These are phyloP conservation scores for Naegleria gruberi DNA, from an alignment of 208 protist genomes.

Conservation along the genomic window DNA sequence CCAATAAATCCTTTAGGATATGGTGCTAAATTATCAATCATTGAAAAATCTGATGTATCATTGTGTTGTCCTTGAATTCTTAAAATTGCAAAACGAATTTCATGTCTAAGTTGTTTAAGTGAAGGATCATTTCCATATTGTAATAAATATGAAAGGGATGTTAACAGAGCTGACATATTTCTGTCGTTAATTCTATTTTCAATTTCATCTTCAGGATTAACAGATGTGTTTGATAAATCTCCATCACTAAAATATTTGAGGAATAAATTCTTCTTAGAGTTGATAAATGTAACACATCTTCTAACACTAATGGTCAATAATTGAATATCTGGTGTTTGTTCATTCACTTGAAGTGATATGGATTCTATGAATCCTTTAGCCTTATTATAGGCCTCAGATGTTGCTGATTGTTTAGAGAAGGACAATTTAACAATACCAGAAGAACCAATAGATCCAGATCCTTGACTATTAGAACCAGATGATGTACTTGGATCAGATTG, in stretches of 20 bases:
- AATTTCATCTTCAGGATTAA: not conserved
- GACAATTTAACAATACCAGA: not conserved
- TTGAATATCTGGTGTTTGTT: not conserved
- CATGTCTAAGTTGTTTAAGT: not conserved
- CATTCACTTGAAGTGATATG: not conserved
- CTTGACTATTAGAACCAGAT: not conserved
- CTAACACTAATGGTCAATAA: conserved; percentile 19
- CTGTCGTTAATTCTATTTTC: not conserved
- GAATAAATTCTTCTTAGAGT: not conserved
- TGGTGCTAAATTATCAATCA: not conserved
- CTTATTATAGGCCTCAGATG: not conserved
- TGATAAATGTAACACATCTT: not conserved
- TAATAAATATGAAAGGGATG: not conserved
- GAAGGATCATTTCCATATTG: not conserved
- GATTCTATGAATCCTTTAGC: not conserved
- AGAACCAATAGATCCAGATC: not conserved
- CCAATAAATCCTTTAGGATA: conserved; percentile 1
- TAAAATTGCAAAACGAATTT: not conserved
- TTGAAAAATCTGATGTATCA: not conserved
- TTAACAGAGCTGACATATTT: not conserved
- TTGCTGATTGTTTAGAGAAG: not conserved
- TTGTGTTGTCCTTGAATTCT: not conserved
- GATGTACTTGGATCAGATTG: not conserved
- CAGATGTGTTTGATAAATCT: too few relatives aligned
- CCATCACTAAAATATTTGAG: not conserved